Conservation (phyloP, 2,329 filamentous ascomycete species). For the Monosporascus sp. region DNA sequence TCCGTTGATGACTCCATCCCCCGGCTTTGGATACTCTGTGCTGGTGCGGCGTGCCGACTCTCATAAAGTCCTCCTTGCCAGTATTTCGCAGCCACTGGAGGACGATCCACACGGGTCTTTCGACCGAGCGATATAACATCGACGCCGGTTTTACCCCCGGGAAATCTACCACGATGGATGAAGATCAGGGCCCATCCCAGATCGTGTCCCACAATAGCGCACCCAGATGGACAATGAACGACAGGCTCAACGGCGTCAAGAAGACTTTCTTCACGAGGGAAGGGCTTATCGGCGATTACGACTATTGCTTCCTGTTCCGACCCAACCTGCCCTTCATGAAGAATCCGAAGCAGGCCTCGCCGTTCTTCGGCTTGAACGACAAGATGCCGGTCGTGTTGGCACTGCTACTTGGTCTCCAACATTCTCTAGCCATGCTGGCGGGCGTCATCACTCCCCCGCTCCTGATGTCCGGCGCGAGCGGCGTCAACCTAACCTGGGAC, state of each 20-base stretch:
- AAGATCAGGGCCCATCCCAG: constrained; percentile 48
- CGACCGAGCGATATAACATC: too few relatives aligned
- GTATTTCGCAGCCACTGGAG: too few relatives aligned
- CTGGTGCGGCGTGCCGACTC: too few relatives aligned
- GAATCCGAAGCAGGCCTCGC: constrained; percentile 52
- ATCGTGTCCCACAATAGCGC: constrained; percentile 37
- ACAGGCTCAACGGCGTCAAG: constrained; percentile 26
- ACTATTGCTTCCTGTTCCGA: constrained; percentile 84
- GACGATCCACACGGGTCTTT: too few relatives aligned
- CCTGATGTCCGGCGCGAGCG: constrained; percentile 57
- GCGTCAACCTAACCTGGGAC: constrained; percentile 57
- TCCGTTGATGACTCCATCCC: too few relatives aligned
- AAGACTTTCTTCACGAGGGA: constrained; percentile 53
- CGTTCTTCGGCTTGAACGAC: constrained; percentile 82
- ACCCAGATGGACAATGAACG: constrained; percentile 28
- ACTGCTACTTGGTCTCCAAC: constrained; percentile 72
- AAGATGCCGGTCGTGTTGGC: constrained; percentile 70
- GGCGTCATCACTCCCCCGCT: constrained; percentile 75
- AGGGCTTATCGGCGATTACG: constrained; percentile 78
- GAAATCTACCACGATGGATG: constrained; percentile 40
- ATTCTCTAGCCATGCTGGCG: constrained; percentile 71
- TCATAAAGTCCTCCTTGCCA: too few relatives aligned
- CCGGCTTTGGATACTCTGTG: too few relatives aligned
- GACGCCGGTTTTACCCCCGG: neutral
- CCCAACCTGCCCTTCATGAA: constrained; percentile 80